Base-by-base conservation (phyloP, 805 yeast species). In the Saccharomyces paradoxus region DNA sequence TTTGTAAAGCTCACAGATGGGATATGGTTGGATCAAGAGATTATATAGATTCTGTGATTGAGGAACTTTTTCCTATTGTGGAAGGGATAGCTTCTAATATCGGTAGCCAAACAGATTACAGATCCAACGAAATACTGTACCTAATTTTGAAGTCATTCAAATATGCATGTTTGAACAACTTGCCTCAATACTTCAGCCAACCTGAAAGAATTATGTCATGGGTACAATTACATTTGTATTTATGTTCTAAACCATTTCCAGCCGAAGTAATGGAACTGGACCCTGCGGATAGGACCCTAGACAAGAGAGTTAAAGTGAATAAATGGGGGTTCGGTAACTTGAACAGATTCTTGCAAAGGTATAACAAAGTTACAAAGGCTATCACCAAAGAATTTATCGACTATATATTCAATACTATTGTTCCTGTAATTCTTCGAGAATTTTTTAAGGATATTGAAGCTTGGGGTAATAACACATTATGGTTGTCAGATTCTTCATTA, bases 241-340 rank as follows among this genome's bases (percentile, higher is more conserved):
- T 84, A 12, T 76, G 83, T 53, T 79, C 81, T 58, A 77, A 79
- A 73, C 73, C 73, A 7, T 73, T 82, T 13, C 88, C 88, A 1
- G 60, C 69, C 2, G 80, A 78, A 58, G 78, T 84, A 1, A 57
- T 76, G 60, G 74, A 75, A 9, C 57, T 78, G 2, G 80, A 79
- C 28, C 73, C 76, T 12, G 73, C 77, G 21, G 84, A 80, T 55
- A 76, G 81, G 55, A 63, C 67, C 50, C 66, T 71, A 44, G 79
- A 67, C 60, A 76, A 63, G 63, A 74, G 85, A 79, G 84, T 75
- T 66, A 92, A 83, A 70, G 82, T 81, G 63, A 91, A 77, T 73
- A 94, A 94, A 69, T 92, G 99, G 98, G 83, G 92, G 4, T 83
- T 83, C 60, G 89, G 87, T 44, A 89, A 89, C 66, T 67, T 91